A percentile compares a stretch with the other conserved stretches of the same genome.
Conservation (phyloP, 306 rosid species). For the Vigna angularis region DNA sequence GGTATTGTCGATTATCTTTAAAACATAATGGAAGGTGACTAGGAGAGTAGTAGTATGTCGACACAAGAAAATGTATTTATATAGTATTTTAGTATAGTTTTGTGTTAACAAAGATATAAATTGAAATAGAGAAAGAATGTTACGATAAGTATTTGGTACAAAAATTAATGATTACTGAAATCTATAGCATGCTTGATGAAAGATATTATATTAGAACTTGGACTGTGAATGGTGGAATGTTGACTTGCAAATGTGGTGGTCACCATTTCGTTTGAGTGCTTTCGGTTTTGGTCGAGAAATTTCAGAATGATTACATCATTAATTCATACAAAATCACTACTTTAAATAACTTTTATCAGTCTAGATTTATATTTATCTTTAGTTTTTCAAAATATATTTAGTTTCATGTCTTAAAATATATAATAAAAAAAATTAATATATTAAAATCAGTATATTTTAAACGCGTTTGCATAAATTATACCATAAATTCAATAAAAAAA, state of each 20-base stretch:
- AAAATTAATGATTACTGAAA: conserved; percentile 11
- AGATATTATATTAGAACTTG: not conserved
- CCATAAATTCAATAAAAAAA: no score
- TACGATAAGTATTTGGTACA: not conserved
- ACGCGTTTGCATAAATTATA: no score
- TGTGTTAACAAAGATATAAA: not conserved
- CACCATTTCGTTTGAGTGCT: conserved; percentile 18
- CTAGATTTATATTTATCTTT: no score
- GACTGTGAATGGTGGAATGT: conserved; percentile 9
- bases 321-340: not conserved
- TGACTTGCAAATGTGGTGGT: conserved; percentile 25
- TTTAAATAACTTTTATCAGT: no score
- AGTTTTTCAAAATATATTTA: no score
- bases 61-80: not conserved
- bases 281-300: not conserved
- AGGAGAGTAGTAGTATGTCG: not conserved
- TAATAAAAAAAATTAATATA: no score
- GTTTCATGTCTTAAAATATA: no score
- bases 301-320: not conserved
- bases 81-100: not conserved
- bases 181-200: conserved; percentile 16
- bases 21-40: conserved; percentile 15
- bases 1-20: not conserved
- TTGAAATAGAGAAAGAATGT: not conserved
- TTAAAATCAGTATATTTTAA: no score